phyloP scores from a whole-genome alignment of 2,329 filamentous ascomycete species.

The Chlorencoelia australis region DNA sequence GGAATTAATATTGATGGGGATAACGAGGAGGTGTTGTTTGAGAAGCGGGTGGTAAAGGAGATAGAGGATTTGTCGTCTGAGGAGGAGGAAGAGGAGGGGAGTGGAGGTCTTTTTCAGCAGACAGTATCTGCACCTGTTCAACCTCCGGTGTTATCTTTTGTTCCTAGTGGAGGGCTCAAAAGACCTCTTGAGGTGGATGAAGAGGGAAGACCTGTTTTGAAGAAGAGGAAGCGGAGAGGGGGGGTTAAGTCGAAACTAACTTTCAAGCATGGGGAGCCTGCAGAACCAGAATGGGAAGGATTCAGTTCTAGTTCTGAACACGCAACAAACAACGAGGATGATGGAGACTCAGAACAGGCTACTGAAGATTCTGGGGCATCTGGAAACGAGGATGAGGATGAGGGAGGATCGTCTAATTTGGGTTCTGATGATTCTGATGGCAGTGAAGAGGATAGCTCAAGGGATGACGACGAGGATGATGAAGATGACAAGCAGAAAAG shows the following conservation, averaged over 20 bases:
- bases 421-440: conserved; percentile 9
- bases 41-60: conserved; percentile 27
- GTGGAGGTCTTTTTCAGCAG: conserved; percentile 4
- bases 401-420: conserved; percentile 9
- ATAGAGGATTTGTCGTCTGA: conserved; percentile 26
- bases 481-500: conserved; percentile 30
- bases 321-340: conserved; percentile 27
- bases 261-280: conserved; percentile 34
- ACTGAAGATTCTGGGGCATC: conserved; percentile 24
- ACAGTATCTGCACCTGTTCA: too few relatives aligned
- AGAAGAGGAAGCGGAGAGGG: conserved; percentile 68
- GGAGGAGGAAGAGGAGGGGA: conserved; percentile 16
- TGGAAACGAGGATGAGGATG: conserved; percentile 21
- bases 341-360: conserved; percentile 27
- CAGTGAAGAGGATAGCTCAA: conserved; percentile 17
- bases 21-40: conserved; percentile 44
- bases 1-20: conserved; percentile 18
- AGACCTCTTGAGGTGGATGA: conserved; percentile 73
- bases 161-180: conserved; percentile 69
- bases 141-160: too few relatives aligned
- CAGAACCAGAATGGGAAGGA: conserved; percentile 49
- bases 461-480: conserved; percentile 25
- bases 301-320: conserved; percentile 42
- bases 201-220: conserved; percentile 66
- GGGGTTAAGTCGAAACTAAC: conserved; percentile 47